A percentile compares a stretch with the other conserved stretches of the same genome.
Evolutionary conservation across 2,329 filamentous ascomycete species (phyloP).

Genomic region (Nigrospora osmanthi): DNA sequence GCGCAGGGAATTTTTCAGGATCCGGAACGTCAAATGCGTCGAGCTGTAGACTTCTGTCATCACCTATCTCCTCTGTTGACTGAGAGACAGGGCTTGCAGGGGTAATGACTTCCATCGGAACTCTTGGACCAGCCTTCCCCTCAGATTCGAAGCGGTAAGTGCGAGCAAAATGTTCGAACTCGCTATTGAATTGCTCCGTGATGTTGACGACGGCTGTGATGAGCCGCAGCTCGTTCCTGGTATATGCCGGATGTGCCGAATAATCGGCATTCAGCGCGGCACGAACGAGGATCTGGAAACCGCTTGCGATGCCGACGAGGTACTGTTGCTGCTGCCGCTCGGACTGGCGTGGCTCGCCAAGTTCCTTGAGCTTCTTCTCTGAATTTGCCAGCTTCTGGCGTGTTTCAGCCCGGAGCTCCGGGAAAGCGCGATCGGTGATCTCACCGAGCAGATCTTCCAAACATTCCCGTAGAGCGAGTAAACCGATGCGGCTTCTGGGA

Average conservation of each 20-base stretch:
- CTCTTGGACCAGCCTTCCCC: not conserved
- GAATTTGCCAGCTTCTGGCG: constrained; percentile 3
- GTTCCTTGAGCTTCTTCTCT: constrained; percentile 8
- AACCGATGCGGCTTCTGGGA: constrained; percentile 16
- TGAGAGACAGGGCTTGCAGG: not conserved
- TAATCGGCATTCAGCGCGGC: constrained; percentile 28
- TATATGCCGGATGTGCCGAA: constrained; percentile 10
- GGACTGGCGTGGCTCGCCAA: constrained; percentile 22
- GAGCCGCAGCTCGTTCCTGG: constrained; percentile 9
- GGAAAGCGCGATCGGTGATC: constrained; percentile 20
- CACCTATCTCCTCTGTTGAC: not conserved
- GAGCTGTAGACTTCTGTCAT: not conserved
- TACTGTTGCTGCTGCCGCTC: constrained; percentile 24
- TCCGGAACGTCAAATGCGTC: not conserved
- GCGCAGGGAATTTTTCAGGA: constrained; percentile 2
- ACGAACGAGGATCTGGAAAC: constrained; percentile 18
- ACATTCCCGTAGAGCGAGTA: constrained; percentile 19
- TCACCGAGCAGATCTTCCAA: constrained; percentile 24
- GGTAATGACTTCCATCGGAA: not conserved
- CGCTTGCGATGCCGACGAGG: constrained; percentile 20
- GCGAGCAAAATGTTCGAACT: constrained; percentile 6
- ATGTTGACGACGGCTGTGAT: constrained; percentile 13
- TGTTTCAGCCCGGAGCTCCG: constrained; percentile 24
- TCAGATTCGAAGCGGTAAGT: constrained; percentile 6
- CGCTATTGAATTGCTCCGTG: constrained; percentile 6